These are phyloP conservation scores for Gautieria morchelliformis DNA, from an alignment of 768 basidiomycete species.

Conservation along the genomic window DNA sequence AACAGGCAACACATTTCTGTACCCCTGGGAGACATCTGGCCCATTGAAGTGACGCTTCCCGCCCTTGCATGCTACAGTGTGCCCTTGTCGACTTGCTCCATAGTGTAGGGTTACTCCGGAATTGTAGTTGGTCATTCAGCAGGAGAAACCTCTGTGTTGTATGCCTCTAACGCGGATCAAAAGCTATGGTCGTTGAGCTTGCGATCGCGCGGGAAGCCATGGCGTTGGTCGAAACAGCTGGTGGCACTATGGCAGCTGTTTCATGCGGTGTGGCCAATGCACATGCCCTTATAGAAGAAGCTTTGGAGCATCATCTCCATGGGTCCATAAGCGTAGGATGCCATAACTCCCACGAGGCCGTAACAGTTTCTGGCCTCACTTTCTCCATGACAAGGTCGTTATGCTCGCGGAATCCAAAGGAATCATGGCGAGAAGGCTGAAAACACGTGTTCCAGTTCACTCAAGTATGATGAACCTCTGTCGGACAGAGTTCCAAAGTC, in stretches of 20 bases:
- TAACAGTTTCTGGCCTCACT: constrained; percentile 28
- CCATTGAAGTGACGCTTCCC: constrained; percentile 9
- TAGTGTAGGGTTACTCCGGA: constrained; percentile 3
- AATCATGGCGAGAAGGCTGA: constrained; percentile 28
- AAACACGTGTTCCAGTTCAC: constrained; percentile 30
- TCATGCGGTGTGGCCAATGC: constrained; percentile 24
- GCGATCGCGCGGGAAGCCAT: constrained; percentile 34
- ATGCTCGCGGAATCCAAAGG: constrained; percentile 19
- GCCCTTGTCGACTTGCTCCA: constrained; percentile 7
- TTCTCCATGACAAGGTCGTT: constrained; percentile 23
- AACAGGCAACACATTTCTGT: background rate
- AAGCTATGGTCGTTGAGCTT: constrained; percentile 16
- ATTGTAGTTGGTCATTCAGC: constrained; percentile 9
- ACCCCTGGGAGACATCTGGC: constrained; percentile 7
- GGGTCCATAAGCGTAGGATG: constrained; percentile 29
- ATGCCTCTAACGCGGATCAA: constrained; percentile 7
- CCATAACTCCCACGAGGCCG: constrained; percentile 29
- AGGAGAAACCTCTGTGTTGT: constrained; percentile 10
- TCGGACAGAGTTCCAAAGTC: constrained; percentile 14
- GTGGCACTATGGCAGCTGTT: constrained; percentile 37
- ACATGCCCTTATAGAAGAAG: constrained; percentile 17
- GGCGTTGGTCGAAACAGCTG: constrained; percentile 22
- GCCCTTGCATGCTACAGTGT: constrained; percentile 10
- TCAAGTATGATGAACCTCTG: constrained; percentile 29
- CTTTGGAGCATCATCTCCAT: background rate